Evolutionary conservation across 768 basidiomycete genomes (phyloP), one percentile per base, ranked within the genome.

Genomic region (Tylopilus vinaceipallidus): DNA sequence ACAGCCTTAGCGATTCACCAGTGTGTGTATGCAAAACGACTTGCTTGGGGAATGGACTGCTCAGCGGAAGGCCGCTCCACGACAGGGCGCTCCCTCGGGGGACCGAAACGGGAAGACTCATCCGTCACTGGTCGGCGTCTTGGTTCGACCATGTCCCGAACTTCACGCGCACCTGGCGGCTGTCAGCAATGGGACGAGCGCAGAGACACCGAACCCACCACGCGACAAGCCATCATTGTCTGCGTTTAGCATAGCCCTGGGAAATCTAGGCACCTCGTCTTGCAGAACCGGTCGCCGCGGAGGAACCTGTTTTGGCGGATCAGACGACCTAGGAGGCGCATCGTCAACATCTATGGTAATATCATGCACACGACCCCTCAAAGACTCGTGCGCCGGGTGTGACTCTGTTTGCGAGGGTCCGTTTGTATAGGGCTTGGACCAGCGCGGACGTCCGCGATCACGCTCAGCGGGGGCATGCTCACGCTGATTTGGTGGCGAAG

Each of bases 241-340:
- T 20, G 57, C 36, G 9, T 59, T 56, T 6, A 67, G 46, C 71
- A 72, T 72, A 0, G 72, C 72, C 26, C 72, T 61, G n/a, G 72
- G 71, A 39, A 67, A 72, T 22, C 63, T 64, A 39, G 67, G 62
- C 6, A 54, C 59, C 0, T 60, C 72, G n/a, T 61, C 68, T 2
- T 58, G 63, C 10, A 54, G 24, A 26, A 34, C 55, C 4, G 57
- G 59, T 32, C 55, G 61, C 23, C 50, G 53, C 3, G 56, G 45
- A 27, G 47, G 56, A 17, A 45, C 37, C 22, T 50, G 60, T 42
- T 55, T 65, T 1, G 57, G 54, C 4, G 54, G 52, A 39, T 65
- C 55, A 37, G 55, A 47, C 8, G 56, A 54, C 46, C 54, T 68
- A 52, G 50, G 42, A 50, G 53, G 57, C 14, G 49, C 26, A 11